A percentile compares a stretch with the other conserved stretches of the same genome.
Conservation (phyloP, 768 basidiomycete species). For the Tylopilus sp. region DNA sequence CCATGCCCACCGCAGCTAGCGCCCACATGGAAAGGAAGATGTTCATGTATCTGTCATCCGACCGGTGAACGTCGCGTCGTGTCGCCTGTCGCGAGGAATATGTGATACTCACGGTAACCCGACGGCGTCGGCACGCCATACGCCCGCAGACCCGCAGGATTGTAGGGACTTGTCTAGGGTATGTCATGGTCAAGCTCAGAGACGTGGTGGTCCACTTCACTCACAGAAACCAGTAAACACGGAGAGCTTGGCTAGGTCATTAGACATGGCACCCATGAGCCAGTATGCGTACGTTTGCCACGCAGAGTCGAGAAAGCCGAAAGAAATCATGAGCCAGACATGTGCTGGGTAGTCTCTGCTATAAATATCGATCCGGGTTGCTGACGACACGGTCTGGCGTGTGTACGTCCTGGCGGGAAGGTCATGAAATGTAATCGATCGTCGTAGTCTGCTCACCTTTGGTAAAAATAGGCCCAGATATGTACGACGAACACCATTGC, state of each 20-base stretch:
- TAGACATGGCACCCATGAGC: too few species aligned
- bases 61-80: too few species aligned
- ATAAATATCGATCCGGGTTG: conserved; percentile 53
- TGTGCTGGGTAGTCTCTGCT: conserved; percentile 53
- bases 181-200: neutral
- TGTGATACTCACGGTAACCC: too few species aligned
- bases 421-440: neutral
- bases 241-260: conserved; percentile 76
- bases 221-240: conserved; percentile 80
- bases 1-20: too few species aligned
- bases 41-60: conserved; percentile 52
- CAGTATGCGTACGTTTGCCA: too few species aligned
- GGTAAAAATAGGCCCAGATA: too few species aligned
- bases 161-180: too few species aligned
- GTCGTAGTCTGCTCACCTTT: conserved; percentile 43
- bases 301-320: conserved; percentile 73
- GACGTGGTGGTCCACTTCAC: conserved; percentile 18
- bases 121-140: too few species aligned
- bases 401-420: conserved; percentile 44
- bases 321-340: conserved; percentile 66
- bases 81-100: too few species aligned
- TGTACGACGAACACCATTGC: too few species aligned
- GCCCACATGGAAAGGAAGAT: too few species aligned
- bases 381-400: conserved; percentile 42
- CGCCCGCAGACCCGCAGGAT: too few species aligned